Base-by-base conservation (phyloP, 2,329 filamentous ascomycete genomes). In the Biscogniauxia sp. region DNA sequence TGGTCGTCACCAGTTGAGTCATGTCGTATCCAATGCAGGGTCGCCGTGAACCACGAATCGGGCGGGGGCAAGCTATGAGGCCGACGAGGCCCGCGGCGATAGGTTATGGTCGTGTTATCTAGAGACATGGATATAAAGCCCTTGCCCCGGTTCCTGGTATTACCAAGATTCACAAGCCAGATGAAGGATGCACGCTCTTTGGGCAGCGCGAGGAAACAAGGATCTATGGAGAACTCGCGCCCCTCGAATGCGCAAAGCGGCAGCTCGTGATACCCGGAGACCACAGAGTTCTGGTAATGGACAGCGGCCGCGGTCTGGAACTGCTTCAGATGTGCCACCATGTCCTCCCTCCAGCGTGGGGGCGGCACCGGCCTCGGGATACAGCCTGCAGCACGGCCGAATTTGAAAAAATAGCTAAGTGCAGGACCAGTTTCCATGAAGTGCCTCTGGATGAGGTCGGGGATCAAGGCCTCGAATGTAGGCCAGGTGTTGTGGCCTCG, bases 241-340 rank as follows among this genome's bases (percentile, higher is more conserved):
- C 61, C 55, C 81, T 72, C 77, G 77, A 84, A 57, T 78, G 74
- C 4, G 79, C 80, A 0, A 78, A 82, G 66, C 78, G 66, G 58
- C 2, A 65, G 26, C n/a, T 57, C 60, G 23, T 62, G 62, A 23
- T 58, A 56, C n/a, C 67, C 66, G 1, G 70, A 72, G 57, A 62
- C 71, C 7, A 72, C 28, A 2, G 51, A 61, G 56, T 59, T 45
- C 13, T 41, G 51, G 41, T 71, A 59, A 20, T 65, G 63, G 19
- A 53, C 32, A 28, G 19, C 53, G 17, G 57, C 28, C 41, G 58
- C 53, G 53, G 53, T 25, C 25, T 60, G 54, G 20, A 64, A 61
- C 13, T 11, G 19, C n/a, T 61, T 65, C 20, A 70, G 19, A 55
- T 67, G 68, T 26, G 59, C 52, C 2, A 63, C 45, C 65, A 67